Evolutionary conservation across 2,329 filamentous ascomycete species (phyloP).

Genomic region (Blastomyces emzantsi): DNA sequence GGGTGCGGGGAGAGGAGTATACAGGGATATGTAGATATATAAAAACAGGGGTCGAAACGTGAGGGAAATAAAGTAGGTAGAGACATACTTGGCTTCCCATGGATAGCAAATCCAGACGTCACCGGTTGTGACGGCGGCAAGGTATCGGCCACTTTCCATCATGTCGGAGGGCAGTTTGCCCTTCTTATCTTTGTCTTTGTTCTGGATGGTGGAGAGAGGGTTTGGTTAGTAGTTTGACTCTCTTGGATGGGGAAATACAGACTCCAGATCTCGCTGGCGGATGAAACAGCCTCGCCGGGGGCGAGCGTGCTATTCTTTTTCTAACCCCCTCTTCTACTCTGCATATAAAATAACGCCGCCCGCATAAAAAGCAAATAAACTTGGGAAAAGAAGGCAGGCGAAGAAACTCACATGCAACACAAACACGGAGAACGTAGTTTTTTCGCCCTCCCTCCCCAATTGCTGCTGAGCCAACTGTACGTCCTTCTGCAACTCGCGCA

Average conservation of each 20-base stretch:
- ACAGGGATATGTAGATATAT: not conserved
- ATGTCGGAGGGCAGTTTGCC: constrained; percentile 71
- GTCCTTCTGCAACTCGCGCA: constrained; percentile 89
- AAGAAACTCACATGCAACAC: constrained; percentile 73
- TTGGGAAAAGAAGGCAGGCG: not conserved
- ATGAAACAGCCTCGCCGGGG: not conserved
- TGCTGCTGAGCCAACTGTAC: constrained; percentile 70
- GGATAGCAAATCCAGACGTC: constrained; percentile 99
- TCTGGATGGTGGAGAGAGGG: constrained; percentile 43
- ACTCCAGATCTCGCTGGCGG: not conserved
- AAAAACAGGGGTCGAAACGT: not conserved
- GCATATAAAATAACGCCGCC: not conserved
- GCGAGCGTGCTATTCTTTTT: not conserved
- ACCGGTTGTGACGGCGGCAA: constrained; percentile 77
- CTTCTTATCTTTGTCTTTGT: constrained; percentile 98
- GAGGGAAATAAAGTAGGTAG: constrained; percentile 9
- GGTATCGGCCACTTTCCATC: constrained; percentile 62
- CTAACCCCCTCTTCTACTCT: not conserved
- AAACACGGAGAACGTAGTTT: constrained; percentile 88
- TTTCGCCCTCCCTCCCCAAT: constrained; percentile 57
- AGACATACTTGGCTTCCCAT: constrained; percentile 73
- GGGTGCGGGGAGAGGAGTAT: not conserved
- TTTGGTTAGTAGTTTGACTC: constrained; percentile 12
- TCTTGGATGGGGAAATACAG: not conserved
- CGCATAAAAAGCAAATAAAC: not conserved